Evolutionary conservation across 768 basidiomycete species (phyloP).

Genomic region (Xerocomellus intermedius): DNA sequence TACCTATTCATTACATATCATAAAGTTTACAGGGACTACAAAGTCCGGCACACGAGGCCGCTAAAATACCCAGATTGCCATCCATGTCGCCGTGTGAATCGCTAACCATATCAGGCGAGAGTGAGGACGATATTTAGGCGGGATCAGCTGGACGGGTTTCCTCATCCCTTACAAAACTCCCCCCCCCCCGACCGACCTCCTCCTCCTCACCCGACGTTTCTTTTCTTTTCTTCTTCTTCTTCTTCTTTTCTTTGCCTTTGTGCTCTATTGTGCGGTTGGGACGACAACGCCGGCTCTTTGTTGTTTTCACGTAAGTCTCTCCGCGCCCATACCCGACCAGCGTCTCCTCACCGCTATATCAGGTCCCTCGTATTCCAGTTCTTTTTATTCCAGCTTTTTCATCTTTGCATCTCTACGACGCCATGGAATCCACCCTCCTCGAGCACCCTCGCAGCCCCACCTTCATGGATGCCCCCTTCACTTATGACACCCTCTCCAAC

Average conservation of each 20-base stretch:
- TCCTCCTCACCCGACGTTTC: conserved; percentile 42
- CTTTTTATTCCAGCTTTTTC: conserved; percentile 36
- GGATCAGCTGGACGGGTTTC: conserved; percentile 30
- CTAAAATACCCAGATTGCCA: conserved; percentile 23
- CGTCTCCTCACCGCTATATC: conserved; percentile 9
- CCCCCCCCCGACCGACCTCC: conserved; percentile 25
- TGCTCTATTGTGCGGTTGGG: conserved; percentile 36
- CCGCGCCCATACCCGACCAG: neutral
- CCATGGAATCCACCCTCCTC: conserved; percentile 51
- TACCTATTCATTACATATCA: conserved; percentile 27
- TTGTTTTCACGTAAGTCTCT: conserved; percentile 35
- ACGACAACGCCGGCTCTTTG: conserved; percentile 30
- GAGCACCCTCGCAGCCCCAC: conserved; percentile 50
- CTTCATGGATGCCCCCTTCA: conserved; percentile 48
- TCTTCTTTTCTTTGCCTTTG: conserved; percentile 25
- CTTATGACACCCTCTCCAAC: conserved; percentile 45
- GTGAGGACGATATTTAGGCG: conserved; percentile 33
- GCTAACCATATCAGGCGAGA: conserved; percentile 8
- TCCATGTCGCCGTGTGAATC: conserved; percentile 3
- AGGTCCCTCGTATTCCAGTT: conserved; percentile 35
- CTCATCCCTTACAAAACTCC: conserved; percentile 27
- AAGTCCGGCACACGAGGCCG: conserved; percentile 35
- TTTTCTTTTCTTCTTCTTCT: conserved; percentile 29
- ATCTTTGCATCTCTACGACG: conserved; percentile 36
- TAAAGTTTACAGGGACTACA: conserved; percentile 31